phyloP scores from a whole-genome alignment of 2,329 filamentous ascomycete species.

The Graphilbum fragrans region DNA sequence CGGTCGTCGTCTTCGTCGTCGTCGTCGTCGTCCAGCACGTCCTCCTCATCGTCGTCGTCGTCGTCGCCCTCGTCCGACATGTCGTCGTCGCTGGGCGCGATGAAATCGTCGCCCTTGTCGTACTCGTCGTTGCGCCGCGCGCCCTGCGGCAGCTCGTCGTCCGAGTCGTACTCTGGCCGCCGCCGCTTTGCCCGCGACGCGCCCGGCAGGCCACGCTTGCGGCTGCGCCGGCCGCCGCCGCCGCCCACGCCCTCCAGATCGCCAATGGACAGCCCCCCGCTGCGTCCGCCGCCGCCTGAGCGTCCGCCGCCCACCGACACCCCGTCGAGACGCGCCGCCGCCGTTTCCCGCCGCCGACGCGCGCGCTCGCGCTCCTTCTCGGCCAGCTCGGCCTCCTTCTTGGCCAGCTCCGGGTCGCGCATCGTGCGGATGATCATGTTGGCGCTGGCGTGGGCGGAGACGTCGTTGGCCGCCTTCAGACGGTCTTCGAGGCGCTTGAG shows the following conservation, averaged over 20 bases:
- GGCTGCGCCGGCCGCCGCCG: slow-evolving; percentile 26
- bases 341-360: slow-evolving; percentile 55
- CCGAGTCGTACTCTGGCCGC: slow-evolving; percentile 60
- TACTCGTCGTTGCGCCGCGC: slow-evolving; percentile 59
- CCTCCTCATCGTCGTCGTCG: slow-evolving; percentile 47
- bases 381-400: slow-evolving; percentile 59
- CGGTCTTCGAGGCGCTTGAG: slow-evolving; percentile 55
- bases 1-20: slow-evolving; percentile 18
- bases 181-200: slow-evolving; percentile 38
- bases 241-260: slow-evolving; percentile 47
- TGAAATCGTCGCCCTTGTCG: slow-evolving; percentile 68
- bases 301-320: slow-evolving; percentile 33
- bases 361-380: slow-evolving; percentile 62
- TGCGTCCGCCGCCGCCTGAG: slow-evolving; percentile 14
- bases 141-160: slow-evolving; percentile 56
- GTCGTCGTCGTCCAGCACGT: slow-evolving; percentile 42
- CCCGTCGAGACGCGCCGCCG: slow-evolving; percentile 51
- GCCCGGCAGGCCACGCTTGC: slow-evolving; percentile 39
- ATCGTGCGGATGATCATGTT: slow-evolving; percentile 59
- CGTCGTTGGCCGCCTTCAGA: slow-evolving; percentile 51
- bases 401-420: slow-evolving; percentile 63
- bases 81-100: slow-evolving; percentile 65
- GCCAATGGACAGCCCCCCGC: slow-evolving; percentile 49
- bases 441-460: slow-evolving; percentile 32
- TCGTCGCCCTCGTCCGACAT: slow-evolving; percentile 43